These are phyloP conservation scores for Limnanthes douglasii DNA, from an alignment of 345 rosid genomes.

Conservation along the genomic window DNA sequence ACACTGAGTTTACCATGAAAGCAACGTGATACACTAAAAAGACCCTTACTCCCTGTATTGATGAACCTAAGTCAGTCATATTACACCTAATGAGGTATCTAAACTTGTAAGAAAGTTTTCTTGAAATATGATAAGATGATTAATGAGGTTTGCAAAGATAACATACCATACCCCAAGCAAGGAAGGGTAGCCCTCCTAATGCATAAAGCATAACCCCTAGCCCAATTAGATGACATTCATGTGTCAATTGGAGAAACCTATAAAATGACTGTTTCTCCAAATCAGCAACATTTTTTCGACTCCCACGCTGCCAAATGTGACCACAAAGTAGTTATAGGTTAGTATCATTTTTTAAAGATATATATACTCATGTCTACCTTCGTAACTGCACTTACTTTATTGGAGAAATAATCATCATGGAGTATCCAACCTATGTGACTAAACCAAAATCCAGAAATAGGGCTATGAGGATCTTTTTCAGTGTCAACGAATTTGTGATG, in stretches of 20 bases:
- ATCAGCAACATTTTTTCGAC: conserved; percentile 64
- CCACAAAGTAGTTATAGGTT: background rate
- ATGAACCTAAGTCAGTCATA: too few relatives aligned
- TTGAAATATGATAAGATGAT: too few relatives aligned
- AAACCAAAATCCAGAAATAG: conserved; percentile 87
- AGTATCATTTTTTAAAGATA: background rate
- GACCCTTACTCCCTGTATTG: conserved; percentile 53
- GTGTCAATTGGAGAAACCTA: conserved; percentile 41
- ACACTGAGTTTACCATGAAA: conserved; percentile 73
- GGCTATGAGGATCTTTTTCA: conserved; percentile 88
- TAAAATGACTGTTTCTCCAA: conserved; percentile 75
- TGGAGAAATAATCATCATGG: conserved; percentile 32
- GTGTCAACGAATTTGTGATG: conserved; percentile 82
- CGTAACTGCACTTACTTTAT: background rate
- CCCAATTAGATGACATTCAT: conserved; percentile 50
- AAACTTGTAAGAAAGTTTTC: too few relatives aligned
- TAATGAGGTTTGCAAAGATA: background rate
- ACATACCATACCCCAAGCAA: conserved; percentile 94
- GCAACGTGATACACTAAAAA: conserved; percentile 67
- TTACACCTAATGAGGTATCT: too few relatives aligned
- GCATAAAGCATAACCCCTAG: conserved; percentile 40
- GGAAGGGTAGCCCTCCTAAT: conserved; percentile 62
- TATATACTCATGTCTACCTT: conserved; percentile 22
- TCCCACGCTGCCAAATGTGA: conserved; percentile 43
- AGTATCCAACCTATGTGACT: conserved; percentile 80